These are phyloP conservation scores for Endothia cerciana DNA, from an alignment of 2,329 filamentous ascomycete species.

Conservation along the genomic window DNA sequence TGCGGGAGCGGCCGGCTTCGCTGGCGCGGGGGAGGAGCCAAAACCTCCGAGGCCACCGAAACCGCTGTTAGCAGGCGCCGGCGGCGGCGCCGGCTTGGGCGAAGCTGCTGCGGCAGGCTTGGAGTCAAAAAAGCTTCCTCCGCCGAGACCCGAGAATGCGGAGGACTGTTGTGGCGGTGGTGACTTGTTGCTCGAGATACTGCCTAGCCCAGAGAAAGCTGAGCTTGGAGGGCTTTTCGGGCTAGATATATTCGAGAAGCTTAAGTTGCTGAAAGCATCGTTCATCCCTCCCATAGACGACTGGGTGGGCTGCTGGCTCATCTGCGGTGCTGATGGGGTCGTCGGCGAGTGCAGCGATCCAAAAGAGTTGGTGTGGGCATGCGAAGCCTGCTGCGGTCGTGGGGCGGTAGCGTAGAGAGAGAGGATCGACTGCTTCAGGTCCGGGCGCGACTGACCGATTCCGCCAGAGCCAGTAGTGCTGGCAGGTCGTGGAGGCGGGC, in stretches of 20 bases:
- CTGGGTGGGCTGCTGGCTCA: constrained; percentile 47
- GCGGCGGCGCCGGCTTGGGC: constrained; percentile 33
- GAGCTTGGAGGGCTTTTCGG: constrained; percentile 45
- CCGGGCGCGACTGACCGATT: constrained; percentile 75
- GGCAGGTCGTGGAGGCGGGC: constrained; percentile 77
- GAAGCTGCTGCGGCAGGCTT: constrained; percentile 59
- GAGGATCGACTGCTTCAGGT: constrained; percentile 95
- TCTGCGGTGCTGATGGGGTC: constrained; percentile 34
- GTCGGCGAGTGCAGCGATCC: constrained; percentile 67
- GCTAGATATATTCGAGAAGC: constrained; percentile 46
- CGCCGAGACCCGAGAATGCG: constrained; percentile 60
- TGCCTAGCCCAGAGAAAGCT: constrained; percentile 32
- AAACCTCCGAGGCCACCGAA: constrained; percentile 71
- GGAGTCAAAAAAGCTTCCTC: constrained; percentile 83
- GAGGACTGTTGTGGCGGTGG: constrained; percentile 42
- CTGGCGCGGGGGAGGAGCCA: constrained; percentile 46
- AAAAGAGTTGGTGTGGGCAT: constrained; percentile 67
- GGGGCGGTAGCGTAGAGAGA: constrained; percentile 89
- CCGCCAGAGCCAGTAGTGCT: constrained; percentile 73
- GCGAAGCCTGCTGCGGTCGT: constrained; percentile 67
- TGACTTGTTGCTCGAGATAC: constrained; percentile 39
- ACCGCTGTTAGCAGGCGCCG: constrained; percentile 52
- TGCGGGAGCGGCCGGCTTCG: constrained; percentile 45
- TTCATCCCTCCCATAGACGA: constrained; percentile 66
- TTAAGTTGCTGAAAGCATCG: constrained; percentile 72